Conservation (phyloP, 202 grass and related monocot genomes). For the Dendrocalamus latiflorus region DNA sequence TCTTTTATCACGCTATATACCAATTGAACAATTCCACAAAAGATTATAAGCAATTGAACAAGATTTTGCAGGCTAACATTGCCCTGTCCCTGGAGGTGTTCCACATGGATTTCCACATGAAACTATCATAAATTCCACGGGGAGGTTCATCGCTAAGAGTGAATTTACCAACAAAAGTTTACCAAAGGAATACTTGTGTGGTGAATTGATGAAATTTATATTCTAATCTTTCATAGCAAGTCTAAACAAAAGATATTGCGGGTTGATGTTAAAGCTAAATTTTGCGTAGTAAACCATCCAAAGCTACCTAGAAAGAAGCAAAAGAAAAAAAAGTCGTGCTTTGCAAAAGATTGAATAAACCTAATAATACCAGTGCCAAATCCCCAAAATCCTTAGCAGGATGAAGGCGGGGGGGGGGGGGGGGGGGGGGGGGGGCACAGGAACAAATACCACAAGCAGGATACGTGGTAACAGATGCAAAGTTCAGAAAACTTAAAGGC, state of each 20-base stretch:
- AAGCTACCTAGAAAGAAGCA: neutral
- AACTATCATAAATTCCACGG: neutral
- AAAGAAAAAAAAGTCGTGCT: neutral
- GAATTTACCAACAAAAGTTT: neutral
- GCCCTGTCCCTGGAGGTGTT: neutral
- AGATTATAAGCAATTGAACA: neutral
- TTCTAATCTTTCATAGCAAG: neutral
- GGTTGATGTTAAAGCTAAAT: neutral
- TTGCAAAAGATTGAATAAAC: neutral
- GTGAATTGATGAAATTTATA: neutral
- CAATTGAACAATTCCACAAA: neutral
- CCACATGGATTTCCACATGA: too few species aligned
- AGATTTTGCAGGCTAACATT: neutral
- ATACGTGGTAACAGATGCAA: too few species aligned
- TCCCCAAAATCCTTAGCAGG: neutral
- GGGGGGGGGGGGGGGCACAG: too few species aligned
- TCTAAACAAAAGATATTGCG: neutral
- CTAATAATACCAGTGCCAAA: neutral
- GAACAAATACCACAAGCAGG: neutral
- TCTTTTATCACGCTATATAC: too few species aligned
- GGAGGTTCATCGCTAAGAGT: neutral
- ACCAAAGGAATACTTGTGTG: too few species aligned
- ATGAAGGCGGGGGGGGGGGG: too few species aligned
- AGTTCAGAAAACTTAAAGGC: too few species aligned
- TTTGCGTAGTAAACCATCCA: neutral